Percentiles rank a stretch among this genome's conserved stretches.
phyloP scores from a whole-genome alignment of 176 grass and related monocot species.

The Triticum urartu region DNA sequence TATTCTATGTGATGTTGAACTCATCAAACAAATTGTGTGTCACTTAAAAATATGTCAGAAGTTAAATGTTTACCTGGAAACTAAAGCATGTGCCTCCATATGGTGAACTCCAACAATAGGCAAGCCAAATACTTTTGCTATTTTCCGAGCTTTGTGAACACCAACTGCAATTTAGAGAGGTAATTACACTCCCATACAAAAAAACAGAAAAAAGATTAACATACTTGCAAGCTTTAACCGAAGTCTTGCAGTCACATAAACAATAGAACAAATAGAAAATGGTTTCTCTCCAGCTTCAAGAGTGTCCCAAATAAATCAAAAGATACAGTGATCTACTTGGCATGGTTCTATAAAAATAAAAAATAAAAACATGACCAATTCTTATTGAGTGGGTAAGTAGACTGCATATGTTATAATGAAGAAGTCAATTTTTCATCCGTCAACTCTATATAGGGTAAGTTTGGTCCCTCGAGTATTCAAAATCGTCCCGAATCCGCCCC shows the following conservation, averaged over 20 bases:
- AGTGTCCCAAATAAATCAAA: background rate
- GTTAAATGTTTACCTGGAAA: conserved; percentile 64
- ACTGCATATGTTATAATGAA: background rate
- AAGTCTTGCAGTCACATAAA: background rate
- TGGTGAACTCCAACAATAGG: conserved; percentile 93
- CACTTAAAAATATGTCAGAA: background rate
- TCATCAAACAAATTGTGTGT: background rate
- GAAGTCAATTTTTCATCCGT: background rate
- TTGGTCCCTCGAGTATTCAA: too few species aligned
- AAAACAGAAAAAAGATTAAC: background rate
- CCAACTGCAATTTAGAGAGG: conserved; percentile 64
- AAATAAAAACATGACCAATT: background rate
- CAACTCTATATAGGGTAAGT: background rate
- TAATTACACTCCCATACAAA: conserved; percentile 6
- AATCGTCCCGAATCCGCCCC: too few species aligned
- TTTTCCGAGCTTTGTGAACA: conserved; percentile 78
- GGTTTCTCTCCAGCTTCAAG: background rate
- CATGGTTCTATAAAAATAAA: background rate
- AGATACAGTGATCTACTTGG: background rate
- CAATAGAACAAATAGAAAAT: background rate
- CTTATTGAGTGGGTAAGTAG: background rate
- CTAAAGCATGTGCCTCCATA: conserved; percentile 95
- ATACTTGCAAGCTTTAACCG: background rate
- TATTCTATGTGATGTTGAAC: background rate
- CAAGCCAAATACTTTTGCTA: conserved; percentile 68